Evolutionary conservation across 1,284 basidiomycete genomes (phyloP), one percentile per base, ranked within the genome.

Genomic region (Irpex rosettiformis): DNA sequence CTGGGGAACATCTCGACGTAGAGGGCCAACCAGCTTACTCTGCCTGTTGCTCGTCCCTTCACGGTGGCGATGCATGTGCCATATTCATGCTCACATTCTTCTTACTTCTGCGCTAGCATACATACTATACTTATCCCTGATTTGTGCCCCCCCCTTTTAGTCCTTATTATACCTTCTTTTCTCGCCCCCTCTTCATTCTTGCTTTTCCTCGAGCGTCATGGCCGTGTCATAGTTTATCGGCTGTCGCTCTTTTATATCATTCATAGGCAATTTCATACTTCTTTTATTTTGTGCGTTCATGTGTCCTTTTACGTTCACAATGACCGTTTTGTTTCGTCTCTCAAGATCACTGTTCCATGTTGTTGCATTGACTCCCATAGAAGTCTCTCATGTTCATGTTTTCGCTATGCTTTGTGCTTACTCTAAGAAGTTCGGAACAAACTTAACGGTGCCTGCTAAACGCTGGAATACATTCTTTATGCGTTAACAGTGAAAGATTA

Each of bases 1-100:
- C 75, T 79, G 51, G 89, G 89, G 29, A 86, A 84, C 81, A 74
- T 91, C 57, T 91, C 89, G 54, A 85, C 87, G 1, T 91, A 73
- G 80, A 49, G 21, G 10, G 43, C 33, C 13, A 40, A n/a, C n/a
- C 6, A 37, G 16, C n/a, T 22, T 16, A 42, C 18, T 43, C 22
- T 57, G 33, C 48, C 33, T 47, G 37, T 29, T 37, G 29, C 55
- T 53, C 54, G 57, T 47, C 28, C 11, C 18, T 55, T 56, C 45
- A 11, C 42, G n/a, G 13, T n/a, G 33, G n/a, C 33, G 10, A 40
- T 11, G 13, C 0, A 28, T 48, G 47, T 54, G 29, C 29, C 43
- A 47, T 53, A 37, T 11, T 13, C 21, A 51, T 58, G 10, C 42
- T 37, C n/a, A 25, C 25, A 28, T 6, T 27, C 33, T 52, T 25